These are phyloP conservation scores for Alnus glutinosa DNA, from an alignment of 306 rosid species.

Conservation along the genomic window DNA sequence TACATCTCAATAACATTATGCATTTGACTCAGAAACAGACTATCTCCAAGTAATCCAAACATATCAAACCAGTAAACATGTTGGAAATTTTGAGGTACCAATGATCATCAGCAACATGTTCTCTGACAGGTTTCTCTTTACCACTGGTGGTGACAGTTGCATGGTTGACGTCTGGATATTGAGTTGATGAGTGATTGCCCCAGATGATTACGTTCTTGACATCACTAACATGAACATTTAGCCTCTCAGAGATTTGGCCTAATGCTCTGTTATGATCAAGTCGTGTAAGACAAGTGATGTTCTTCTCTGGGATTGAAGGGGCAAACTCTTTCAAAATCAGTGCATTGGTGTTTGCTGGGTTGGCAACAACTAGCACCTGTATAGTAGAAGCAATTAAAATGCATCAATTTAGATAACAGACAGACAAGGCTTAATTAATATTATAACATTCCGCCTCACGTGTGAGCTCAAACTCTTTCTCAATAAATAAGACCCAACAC, in stretches of 20 bases:
- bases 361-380: slow-evolving; percentile 91
- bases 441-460: no score
- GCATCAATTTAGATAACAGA: slow-evolving; percentile 10
- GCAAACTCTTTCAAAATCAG: slow-evolving; percentile 82
- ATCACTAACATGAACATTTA: slow-evolving; percentile 64
- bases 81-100: slow-evolving; percentile 47
- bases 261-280: slow-evolving; percentile 94
- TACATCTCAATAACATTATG: neutral
- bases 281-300: slow-evolving; percentile 80
- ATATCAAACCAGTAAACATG: neutral
- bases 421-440: no score
- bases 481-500: no score
- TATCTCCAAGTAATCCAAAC: neutral
- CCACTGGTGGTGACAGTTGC: slow-evolving; percentile 46
- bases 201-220: slow-evolving; percentile 84
- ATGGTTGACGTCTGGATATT: slow-evolving; percentile 89
- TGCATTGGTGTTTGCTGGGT: slow-evolving; percentile 95
- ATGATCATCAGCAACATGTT: slow-evolving; percentile 53
- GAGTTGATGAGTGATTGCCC: slow-evolving; percentile 97
- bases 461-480: no score
- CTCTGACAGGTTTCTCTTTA: slow-evolving; percentile 51
- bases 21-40: neutral
- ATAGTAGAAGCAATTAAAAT: slow-evolving; percentile 14
- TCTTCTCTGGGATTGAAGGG: slow-evolving; percentile 77
- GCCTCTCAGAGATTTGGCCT: slow-evolving; percentile 80